phyloP scores from a whole-genome alignment of 2,329 filamentous ascomycete species.

The Ambrosiella xylebori region DNA sequence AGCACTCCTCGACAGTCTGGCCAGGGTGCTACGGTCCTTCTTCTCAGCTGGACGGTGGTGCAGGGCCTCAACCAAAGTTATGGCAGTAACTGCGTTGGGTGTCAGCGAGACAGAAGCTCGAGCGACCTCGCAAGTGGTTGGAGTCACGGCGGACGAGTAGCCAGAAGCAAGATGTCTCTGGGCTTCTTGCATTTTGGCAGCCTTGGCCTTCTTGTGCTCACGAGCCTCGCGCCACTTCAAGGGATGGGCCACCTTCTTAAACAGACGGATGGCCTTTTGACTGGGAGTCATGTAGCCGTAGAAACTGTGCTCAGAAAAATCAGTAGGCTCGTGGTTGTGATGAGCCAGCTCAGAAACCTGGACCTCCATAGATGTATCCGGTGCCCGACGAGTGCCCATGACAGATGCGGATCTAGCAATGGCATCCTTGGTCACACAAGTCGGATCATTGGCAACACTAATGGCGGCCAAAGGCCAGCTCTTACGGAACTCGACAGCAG shows the following conservation, averaged over 20 bases:
- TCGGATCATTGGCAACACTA: neutral
- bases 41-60: neutral
- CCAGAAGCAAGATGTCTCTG: slow-evolving; percentile 9
- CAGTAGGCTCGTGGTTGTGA: slow-evolving; percentile 10
- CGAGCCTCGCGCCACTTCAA: slow-evolving; percentile 10
- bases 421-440: slow-evolving; percentile 1
- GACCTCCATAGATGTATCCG: slow-evolving; percentile 9
- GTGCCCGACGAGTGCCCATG: slow-evolving; percentile 3
- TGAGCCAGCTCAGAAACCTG: slow-evolving; percentile 11
- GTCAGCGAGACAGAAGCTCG: neutral
- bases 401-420: slow-evolving; percentile 1
- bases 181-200: slow-evolving; percentile 5
- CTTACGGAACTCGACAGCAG: slow-evolving; percentile 8
- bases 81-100: slow-evolving; percentile 2
- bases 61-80: slow-evolving; percentile 7
- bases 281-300: slow-evolving; percentile 13
- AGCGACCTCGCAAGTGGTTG: neutral
- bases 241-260: slow-evolving; percentile 12
- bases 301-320: slow-evolving; percentile 10
- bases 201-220: slow-evolving; percentile 9
- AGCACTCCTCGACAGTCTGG: slow-evolving; percentile 5
- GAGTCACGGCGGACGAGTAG: neutral
- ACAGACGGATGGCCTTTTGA: slow-evolving; percentile 11
- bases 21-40: slow-evolving; percentile 4
- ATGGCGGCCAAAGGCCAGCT: slow-evolving; percentile 9